Conservation (phyloP, 306 rosid species). For the Cicer bijugum region DNA sequence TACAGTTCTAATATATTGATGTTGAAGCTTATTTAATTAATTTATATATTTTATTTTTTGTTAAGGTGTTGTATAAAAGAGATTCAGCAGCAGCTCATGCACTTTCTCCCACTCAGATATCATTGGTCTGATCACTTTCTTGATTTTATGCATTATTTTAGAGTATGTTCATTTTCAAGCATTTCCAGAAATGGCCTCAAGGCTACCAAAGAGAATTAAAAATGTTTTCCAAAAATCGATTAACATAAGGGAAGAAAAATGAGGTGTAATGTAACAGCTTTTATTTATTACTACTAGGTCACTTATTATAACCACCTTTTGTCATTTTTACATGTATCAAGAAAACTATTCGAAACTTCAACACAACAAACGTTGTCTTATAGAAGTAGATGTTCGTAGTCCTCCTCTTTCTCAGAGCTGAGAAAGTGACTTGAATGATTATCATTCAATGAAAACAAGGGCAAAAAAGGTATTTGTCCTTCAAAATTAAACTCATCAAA, state of each 20-base stretch:
- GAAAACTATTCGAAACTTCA: too few relatives aligned
- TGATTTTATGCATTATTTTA: not conserved
- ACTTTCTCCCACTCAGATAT: slow-evolving; percentile 61
- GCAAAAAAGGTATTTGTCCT: too few relatives aligned
- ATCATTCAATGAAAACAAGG: too few relatives aligned
- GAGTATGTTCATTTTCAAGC: not conserved
- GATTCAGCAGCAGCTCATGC: slow-evolving; percentile 48
- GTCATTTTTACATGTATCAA: too few relatives aligned
- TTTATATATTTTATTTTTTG: not conserved
- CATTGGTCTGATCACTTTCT: slow-evolving; percentile 67
- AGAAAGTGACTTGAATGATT: too few relatives aligned
- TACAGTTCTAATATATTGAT: not conserved
- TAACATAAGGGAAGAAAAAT: not conserved
- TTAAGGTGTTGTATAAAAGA: slow-evolving; percentile 69
- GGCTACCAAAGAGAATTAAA: not conserved
- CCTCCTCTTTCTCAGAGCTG: too few relatives aligned
- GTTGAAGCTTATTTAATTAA: not conserved
- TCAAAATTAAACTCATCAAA: too few relatives aligned
- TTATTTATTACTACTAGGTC: too few relatives aligned
- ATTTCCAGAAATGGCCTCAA: not conserved
- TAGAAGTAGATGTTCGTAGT: too few relatives aligned
- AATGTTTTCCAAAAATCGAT: not conserved
- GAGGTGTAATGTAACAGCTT: not conserved
- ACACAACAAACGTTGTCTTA: too few relatives aligned
- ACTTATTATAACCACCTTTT: too few relatives aligned